phyloP scores from a whole-genome alignment of 257 asterid species.

The Solanum corneliomulleri region DNA sequence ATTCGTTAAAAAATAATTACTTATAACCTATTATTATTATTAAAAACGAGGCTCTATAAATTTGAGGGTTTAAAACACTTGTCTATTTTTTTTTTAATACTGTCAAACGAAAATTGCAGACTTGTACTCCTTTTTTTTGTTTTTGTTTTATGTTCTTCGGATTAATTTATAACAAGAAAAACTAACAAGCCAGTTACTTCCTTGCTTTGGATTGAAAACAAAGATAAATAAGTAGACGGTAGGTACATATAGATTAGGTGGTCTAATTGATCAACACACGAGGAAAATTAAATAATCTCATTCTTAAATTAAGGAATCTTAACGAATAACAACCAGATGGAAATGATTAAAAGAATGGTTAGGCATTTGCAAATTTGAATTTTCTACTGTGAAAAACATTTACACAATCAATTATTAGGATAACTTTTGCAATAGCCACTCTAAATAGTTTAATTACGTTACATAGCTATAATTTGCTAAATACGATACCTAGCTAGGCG shows the following conservation, averaged over 20 bases:
- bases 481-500: too few species aligned
- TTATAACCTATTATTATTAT: too few species aligned
- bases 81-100: too few species aligned
- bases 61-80: too few species aligned
- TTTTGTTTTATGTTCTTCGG: not conserved
- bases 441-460: too few species aligned
- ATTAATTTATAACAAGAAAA: not conserved
- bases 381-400: not conserved
- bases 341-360: not conserved
- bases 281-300: not conserved
- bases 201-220: not conserved
- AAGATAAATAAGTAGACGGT: not conserved
- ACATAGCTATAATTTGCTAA: too few species aligned
- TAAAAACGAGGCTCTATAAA: accelerated
- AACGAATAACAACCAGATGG: not conserved
- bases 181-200: not conserved
- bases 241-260: not conserved
- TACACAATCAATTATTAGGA: not conserved
- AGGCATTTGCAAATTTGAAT: not conserved
- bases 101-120: not conserved
- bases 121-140: too few species aligned
- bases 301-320: not conserved
- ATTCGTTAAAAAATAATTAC: too few species aligned
- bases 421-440: too few species aligned
- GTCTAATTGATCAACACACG: not conserved